A percentile compares a stretch with the other conserved stretches of the same genome.
Evolutionary conservation across 345 rosid species (phyloP).

Genomic region (Syzygium oleosum): DNA sequence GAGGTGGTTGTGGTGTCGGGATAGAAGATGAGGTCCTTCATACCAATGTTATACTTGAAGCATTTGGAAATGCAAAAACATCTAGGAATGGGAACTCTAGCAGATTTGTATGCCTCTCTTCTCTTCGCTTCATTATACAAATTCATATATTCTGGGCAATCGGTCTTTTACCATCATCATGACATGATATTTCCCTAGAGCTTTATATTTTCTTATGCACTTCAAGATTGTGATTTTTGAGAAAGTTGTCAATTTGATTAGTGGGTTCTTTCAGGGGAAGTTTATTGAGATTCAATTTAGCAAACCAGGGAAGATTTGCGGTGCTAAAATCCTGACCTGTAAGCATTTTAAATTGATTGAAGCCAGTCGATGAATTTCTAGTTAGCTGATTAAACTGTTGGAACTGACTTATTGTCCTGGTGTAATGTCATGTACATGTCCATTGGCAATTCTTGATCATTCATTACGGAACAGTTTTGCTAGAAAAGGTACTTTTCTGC

Average conservation of each 20-base stretch:
- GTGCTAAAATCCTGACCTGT: conserved; percentile 89
- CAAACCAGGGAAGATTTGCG: conserved; percentile 65
- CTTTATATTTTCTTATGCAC: background rate
- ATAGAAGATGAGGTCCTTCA: conserved; percentile 59
- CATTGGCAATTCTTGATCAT: background rate
- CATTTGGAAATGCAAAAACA: conserved; percentile 98
- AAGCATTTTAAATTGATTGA: conserved; percentile 17
- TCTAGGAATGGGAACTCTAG: conserved; percentile 87
- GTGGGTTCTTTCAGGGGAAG: conserved; percentile 49
- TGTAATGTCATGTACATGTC: background rate
- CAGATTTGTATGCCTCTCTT: conserved; percentile 65
- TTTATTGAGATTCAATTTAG: conserved; percentile 81
- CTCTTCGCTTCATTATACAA: background rate
- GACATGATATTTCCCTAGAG: background rate
- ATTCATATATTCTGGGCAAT: background rate
- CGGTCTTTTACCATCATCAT: background rate
- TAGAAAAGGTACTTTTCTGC: conserved; percentile 75
- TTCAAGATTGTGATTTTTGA: background rate
- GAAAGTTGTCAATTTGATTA: background rate
- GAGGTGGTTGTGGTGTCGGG: conserved; percentile 65
- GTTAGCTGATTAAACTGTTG: background rate
- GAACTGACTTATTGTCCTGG: conserved; percentile 17
- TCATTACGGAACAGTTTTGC: conserved; percentile 40
- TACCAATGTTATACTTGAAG: conserved; percentile 74
- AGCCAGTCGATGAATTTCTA: background rate